Conservation (phyloP, 805 yeast genomes). For the Starmerella apicola region DNA sequence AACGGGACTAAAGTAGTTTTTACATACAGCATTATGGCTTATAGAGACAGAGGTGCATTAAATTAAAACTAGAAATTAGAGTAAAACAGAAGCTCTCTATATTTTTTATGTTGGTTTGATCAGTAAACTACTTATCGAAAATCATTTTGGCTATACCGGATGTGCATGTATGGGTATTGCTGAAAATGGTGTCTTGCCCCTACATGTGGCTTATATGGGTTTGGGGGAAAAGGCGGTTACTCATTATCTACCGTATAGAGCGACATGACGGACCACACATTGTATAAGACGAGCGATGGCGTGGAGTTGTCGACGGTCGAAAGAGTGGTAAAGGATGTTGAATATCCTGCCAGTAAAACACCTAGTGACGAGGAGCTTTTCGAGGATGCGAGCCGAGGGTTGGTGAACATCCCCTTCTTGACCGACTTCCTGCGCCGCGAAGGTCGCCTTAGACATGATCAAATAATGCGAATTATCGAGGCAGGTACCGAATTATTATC, state of each 20-base stretch:
- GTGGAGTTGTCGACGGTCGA: conserved; percentile 41
- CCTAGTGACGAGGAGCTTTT: conserved; percentile 67
- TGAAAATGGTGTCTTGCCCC: too few relatives aligned
- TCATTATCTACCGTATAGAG: too few relatives aligned
- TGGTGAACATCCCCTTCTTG: conserved; percentile 62
- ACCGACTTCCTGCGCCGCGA: conserved; percentile 64
- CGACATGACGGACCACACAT: conserved; percentile 7
- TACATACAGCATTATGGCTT: too few relatives aligned
- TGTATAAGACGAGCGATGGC: conserved; percentile 35
- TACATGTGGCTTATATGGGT: too few relatives aligned
- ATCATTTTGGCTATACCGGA: too few relatives aligned
- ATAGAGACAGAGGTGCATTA: too few relatives aligned
- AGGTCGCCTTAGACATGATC: conserved; percentile 64
- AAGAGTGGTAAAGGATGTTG: conserved; percentile 44
- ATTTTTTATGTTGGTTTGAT: too few relatives aligned
- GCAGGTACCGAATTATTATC: conserved; percentile 52
- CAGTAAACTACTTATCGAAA: too few relatives aligned
- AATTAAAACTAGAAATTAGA: too few relatives aligned
- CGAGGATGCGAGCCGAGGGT: conserved; percentile 32
- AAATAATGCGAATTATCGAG: conserved; percentile 53
- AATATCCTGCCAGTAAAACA: conserved; percentile 49
- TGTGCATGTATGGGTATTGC: too few relatives aligned
- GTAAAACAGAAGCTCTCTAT: too few relatives aligned
- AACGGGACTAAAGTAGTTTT: too few relatives aligned
- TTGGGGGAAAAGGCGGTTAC: neutral